Base-by-base conservation (phyloP, 116 monocot genomes). In the Phalaenopsis hybrid region DNA sequence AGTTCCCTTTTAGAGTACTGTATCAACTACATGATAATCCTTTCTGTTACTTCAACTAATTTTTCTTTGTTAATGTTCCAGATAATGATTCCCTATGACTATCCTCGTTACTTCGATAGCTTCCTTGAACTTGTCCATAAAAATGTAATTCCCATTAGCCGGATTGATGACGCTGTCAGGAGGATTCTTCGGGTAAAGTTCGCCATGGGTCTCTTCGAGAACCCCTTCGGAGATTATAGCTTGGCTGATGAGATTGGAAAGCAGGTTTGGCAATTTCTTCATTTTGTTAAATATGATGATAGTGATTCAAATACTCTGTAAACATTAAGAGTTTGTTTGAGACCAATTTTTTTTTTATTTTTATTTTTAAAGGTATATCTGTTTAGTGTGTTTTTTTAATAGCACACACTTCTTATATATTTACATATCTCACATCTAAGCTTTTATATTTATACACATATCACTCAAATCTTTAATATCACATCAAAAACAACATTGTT, bases 171-270 rank as follows among this genome's bases (percentile, higher is more conserved):
- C 85, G 92, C 94, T n/a, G 94, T 96, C 20, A 87, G 77, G 67
- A 86, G 96, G 80, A 96, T 96, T 69, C 91, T 96, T 45, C 84
- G 94, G 25, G 96, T 94, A 80, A 96, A 96, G 65, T 92, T 94
- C 78, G 78, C 81, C 50, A 86, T 92, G 88, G 96, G 96, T 21
- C 88, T 96, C 52, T 96, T 94, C 65, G 96, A 96, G 76, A 81
- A 90, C 55, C 94, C 96, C 4, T 81, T 79, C 41, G 84, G 90
- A 10, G 96, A 96, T 87, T 83, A 75, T 65, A 87, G 89, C 84
- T 87, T 92, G 23, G 85, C 78, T 1, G 81, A 86, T 85, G 75
- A 96, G 63, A 79, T 96, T 13, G 96, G 96, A 51, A 88, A 85
- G 77, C 46, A 90, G 91, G 95, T 95, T 28, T 69, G n/a, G 52